Conservation (phyloP, 2,329 filamentous ascomycete genomes). For the Nannizziopsis barbatae region DNA sequence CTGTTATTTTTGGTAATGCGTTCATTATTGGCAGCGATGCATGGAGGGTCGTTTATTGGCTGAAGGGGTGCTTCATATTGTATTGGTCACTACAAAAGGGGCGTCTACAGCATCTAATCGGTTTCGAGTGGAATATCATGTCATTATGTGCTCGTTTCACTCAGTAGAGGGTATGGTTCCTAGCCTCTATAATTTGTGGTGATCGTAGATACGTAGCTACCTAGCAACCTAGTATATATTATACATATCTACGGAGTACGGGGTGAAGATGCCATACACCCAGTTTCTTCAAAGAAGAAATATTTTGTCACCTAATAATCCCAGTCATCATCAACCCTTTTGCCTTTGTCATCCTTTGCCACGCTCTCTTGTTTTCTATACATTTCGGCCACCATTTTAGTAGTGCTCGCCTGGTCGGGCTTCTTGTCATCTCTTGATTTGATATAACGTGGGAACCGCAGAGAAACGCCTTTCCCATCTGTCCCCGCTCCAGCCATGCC, state of each 20-base stretch:
- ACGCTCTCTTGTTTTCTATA: constrained; percentile 91
- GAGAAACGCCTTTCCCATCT: constrained; percentile 65
- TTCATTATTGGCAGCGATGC: no score
- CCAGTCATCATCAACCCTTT: constrained; percentile 94
- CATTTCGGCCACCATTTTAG: constrained; percentile 86
- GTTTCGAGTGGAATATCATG: no score
- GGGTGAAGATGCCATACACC: neutral
- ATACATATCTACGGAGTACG: neutral
- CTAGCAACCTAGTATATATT: no score
- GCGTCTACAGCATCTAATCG: no score
- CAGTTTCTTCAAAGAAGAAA: neutral
- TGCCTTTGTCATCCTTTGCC: constrained; percentile 68
- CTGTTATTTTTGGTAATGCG: no score
- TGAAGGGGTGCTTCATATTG: no score
- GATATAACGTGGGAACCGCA: constrained; percentile 89
- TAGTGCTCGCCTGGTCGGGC: constrained; percentile 75
- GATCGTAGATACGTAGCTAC: no score
- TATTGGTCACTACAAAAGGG: no score
- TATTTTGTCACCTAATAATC: constrained; percentile 59
- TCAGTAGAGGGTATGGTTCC: no score
- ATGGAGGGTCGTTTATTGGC: no score
- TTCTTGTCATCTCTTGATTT: constrained; percentile 92
- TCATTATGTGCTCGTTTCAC: no score
- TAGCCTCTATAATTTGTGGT: no score
- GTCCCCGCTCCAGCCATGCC: constrained; percentile 50